These are phyloP conservation scores for Sarocladium oryzae DNA, from an alignment of 2,329 filamentous ascomycete genomes.

Conservation along the genomic window DNA sequence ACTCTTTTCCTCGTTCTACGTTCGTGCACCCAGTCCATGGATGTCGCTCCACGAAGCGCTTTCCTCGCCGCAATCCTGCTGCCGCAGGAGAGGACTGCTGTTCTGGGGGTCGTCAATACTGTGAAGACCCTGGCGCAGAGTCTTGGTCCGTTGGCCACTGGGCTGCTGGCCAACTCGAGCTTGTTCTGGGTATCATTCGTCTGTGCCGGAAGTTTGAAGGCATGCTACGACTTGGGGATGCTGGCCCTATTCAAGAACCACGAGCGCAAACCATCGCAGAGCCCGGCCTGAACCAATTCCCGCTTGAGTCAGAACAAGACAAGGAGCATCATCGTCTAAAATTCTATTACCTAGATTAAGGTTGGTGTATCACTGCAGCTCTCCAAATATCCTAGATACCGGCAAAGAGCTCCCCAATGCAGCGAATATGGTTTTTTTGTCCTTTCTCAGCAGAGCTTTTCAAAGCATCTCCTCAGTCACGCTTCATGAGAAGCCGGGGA, in stretches of 20 bases:
- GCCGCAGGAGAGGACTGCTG: slow-evolving; percentile 60
- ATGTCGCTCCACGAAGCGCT: slow-evolving; percentile 61
- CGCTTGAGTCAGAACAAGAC: background rate
- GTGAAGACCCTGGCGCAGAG: slow-evolving; percentile 60
- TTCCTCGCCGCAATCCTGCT: slow-evolving; percentile 62
- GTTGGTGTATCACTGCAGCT: too few species aligned
- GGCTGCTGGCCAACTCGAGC: slow-evolving; percentile 48
- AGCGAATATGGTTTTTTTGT: too few species aligned
- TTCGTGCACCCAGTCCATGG: slow-evolving; percentile 60
- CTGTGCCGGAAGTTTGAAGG: slow-evolving; percentile 56
- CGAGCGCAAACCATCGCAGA: background rate
- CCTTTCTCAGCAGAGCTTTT: too few species aligned
- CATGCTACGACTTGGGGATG: slow-evolving; percentile 52
- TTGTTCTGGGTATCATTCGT: slow-evolving; percentile 59
- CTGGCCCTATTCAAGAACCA: slow-evolving; percentile 34
- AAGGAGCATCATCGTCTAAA: too few species aligned
- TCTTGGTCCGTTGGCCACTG: slow-evolving; percentile 56
- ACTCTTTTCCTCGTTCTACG: slow-evolving; percentile 56
- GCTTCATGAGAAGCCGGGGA: too few species aligned
- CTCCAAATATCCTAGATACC: too few species aligned
- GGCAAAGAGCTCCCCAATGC: too few species aligned
- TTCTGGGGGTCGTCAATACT: slow-evolving; percentile 65
- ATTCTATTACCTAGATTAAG: too few species aligned
- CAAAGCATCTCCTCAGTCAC: too few species aligned
- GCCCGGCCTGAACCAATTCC: too few species aligned